Evolutionary conservation across 2,329 filamentous ascomycete species (phyloP).

Genomic region (Phyllosticta citrichinensis): DNA sequence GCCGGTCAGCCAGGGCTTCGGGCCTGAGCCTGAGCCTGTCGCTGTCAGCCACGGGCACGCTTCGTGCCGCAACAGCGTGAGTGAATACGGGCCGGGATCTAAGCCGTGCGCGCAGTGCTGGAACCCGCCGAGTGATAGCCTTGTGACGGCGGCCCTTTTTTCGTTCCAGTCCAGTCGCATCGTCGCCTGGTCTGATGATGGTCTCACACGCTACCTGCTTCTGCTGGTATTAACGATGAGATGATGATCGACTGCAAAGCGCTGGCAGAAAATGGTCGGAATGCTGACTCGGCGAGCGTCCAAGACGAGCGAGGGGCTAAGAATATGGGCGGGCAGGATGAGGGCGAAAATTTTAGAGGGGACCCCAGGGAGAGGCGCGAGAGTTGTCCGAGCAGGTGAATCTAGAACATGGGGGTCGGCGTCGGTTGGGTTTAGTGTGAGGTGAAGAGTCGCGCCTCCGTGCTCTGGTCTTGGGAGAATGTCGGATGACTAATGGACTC

Average conservation of each 20-base stretch:
- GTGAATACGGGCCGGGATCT: constrained; percentile 5
- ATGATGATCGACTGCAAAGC: neutral
- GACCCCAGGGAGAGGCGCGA: neutral
- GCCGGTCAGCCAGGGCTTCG: neutral
- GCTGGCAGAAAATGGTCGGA: neutral
- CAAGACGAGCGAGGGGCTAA: neutral
- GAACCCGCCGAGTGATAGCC: constrained; percentile 1
- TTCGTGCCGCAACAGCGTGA: constrained; percentile 9
- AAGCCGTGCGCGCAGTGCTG: neutral
- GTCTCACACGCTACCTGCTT: neutral
- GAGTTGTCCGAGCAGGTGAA: neutral
- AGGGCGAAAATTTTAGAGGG: neutral
- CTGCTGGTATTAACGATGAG: neutral
- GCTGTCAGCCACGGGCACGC: constrained; percentile 8
- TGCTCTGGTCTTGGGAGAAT: neutral
- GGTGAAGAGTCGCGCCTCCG: too few species aligned
- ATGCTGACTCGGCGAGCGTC: neutral
- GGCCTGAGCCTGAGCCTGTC: neutral
- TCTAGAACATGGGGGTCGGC: neutral
- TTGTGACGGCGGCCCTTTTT: neutral
- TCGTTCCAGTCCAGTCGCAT: neutral
- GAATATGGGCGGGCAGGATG: too few species aligned
- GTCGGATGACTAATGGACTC: neutral
- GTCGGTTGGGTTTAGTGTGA: neutral
- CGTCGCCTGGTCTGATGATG: neutral